Evolutionary conservation across 805 yeast genomes (phyloP), one percentile per base, ranked within the genome.

Genomic region (Kazachstania africana): DNA sequence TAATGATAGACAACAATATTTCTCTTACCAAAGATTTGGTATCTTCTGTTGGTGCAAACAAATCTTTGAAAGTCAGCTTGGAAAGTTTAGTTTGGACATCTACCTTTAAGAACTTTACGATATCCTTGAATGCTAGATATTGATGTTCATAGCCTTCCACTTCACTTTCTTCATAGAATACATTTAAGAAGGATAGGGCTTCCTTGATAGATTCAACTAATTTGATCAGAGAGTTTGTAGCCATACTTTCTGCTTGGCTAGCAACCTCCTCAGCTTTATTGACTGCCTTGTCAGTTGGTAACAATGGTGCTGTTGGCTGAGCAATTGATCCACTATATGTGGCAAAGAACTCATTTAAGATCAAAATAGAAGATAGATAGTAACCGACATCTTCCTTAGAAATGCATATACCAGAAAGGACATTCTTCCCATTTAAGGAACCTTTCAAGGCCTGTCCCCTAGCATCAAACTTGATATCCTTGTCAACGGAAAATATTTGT

Each of bases 221-320:
- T 45, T 80, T 76, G 27, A 82, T 64, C 24, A 91, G 59, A 0
- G 95, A 75, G 17, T 76, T 75, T 41, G 88, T 71, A 5, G 94
- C 95, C 46, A 84, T 75, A 46, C 83, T 85, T 52, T 91, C 98
- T 1, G 95, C 94, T 55, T 91, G 87, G 34, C 73, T 62, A 27
- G 85, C 77, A 26, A 79, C 73, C 42, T 80, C 88, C 30, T 72
- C 69, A 4, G 58, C 42, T 33, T 60, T 60, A 24, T 36, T 30
- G 26, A 40, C 38, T 12, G 39, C 43, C 18, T 68, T 66, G 41
- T 66, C 68, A 33, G 60, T 63, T 20, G 77, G 72, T n/a, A 77
- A 70, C 28, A 69, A 63, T 9, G 55, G 50, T 3, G 50, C 38
- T 9, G 46, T 35, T 6, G 50, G 38, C 20, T 45, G 47, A 3